Conservation (phyloP, 352 stramenopile genomes). For the Pythium scleroteichum region DNA sequence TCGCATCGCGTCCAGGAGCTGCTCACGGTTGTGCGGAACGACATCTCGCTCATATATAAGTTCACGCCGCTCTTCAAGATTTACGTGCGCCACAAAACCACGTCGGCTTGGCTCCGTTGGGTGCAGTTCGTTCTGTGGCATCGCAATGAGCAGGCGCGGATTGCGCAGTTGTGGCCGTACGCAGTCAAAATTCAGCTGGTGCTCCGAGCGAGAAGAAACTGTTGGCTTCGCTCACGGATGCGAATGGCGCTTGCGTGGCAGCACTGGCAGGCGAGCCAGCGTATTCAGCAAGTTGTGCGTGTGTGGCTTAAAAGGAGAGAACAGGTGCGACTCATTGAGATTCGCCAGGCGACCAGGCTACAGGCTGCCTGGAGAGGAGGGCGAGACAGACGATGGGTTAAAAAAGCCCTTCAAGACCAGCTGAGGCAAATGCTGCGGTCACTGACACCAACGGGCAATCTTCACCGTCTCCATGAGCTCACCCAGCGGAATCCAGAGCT, state of each 20-base stretch:
- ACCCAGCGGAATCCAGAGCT: constrained; percentile 33
- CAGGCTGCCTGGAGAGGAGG: constrained; percentile 56
- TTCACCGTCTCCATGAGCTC: constrained; percentile 62
- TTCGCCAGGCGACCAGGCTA: constrained; percentile 33
- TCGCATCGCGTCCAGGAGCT: constrained; percentile 36
- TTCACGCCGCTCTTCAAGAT: constrained; percentile 65
- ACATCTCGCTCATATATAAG: constrained; percentile 52
- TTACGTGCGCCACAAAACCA: constrained; percentile 44
- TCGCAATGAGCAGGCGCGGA: constrained; percentile 35
- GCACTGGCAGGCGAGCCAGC: constrained; percentile 39
- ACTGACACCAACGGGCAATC: constrained; percentile 56
- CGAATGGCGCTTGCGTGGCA: constrained; percentile 36
- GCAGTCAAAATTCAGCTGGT: constrained; percentile 61
- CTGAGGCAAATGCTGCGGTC: constrained; percentile 44
- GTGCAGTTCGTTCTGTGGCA: constrained; percentile 46
- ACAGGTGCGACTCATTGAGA: constrained; percentile 15
- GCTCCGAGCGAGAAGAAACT: constrained; percentile 47
- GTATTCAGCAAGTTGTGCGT: constrained; percentile 37
- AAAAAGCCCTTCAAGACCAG: constrained; percentile 40
- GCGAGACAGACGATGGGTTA: constrained; percentile 36
- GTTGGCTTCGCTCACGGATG: constrained; percentile 32
- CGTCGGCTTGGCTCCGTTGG: constrained; percentile 43
- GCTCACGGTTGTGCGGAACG: constrained; percentile 42
- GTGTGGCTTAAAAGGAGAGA: constrained; percentile 32
- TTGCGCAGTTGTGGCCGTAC: constrained; percentile 43